Percentiles rank a stretch among this genome's conserved stretches.
Evolutionary conservation across 2,329 filamentous ascomycete species (phyloP).

Genomic region (Claviceps fusiformis): DNA sequence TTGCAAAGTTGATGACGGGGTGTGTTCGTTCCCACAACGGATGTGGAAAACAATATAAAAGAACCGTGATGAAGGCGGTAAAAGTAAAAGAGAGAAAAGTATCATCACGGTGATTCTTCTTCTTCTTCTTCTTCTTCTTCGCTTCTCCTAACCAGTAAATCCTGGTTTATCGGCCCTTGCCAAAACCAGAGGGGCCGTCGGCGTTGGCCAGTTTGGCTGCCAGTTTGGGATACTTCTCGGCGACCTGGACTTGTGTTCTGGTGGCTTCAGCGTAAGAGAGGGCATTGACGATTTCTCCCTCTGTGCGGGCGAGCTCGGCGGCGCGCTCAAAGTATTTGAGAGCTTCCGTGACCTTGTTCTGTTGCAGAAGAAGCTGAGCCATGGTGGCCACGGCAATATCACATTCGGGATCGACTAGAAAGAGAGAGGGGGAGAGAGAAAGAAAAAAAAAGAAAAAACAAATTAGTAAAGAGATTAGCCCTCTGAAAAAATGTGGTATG

Average conservation of each 20-base stretch:
- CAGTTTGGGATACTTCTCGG: slow-evolving; percentile 73
- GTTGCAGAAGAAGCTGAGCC: slow-evolving; percentile 92
- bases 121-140: neutral
- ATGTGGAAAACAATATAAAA: neutral
- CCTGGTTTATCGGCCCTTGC: slow-evolving; percentile 21
- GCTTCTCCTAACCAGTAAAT: neutral
- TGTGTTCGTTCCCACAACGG: neutral
- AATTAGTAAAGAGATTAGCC: neutral
- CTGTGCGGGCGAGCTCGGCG: slow-evolving; percentile 84
- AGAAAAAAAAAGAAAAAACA: neutral
- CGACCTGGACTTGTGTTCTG: slow-evolving; percentile 84
- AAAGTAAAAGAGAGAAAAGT: neutral
- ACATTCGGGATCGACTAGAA: slow-evolving; percentile 85
- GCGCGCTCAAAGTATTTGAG: slow-evolving; percentile 95
- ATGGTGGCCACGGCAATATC: slow-evolving; percentile 98
- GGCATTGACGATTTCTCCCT: slow-evolving; percentile 91
- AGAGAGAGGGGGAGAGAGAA: too few species aligned
- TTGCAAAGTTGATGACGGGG: neutral
- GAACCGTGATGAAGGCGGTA: neutral
- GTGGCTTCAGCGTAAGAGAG: slow-evolving; percentile 95
- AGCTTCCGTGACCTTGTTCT: slow-evolving; percentile 91
- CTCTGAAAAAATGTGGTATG: too few species aligned
- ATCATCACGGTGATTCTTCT: neutral
- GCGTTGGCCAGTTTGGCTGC: slow-evolving; percentile 48
- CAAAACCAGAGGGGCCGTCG: slow-evolving; percentile 21